Base-by-base conservation (phyloP, 1,284 basidiomycete genomes). In the Coniophora puteana region DNA sequence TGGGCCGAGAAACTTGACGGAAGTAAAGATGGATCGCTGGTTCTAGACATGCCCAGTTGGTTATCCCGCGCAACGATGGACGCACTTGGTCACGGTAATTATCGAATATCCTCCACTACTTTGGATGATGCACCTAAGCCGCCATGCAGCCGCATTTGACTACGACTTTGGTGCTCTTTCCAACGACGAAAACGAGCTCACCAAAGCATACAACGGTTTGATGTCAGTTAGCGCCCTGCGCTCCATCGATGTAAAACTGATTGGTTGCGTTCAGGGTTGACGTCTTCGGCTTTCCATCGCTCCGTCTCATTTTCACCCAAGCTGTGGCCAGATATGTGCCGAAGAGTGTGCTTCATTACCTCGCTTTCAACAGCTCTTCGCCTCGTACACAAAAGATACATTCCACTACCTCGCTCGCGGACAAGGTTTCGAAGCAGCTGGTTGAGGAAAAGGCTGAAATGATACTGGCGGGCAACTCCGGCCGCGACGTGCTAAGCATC, bases 71-170 rank as follows among this genome's bases (percentile, higher is more conserved):
- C 65, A 3, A 63, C 69, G 8, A 46, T 75, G 36, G 74, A 74
- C 54, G 65, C 67, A 5, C 68, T 74, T 27, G 73, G 71, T 4
- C 58, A 67, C 53, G 67, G 72, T 69, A 40, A 2, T 39, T n/a
- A n/a, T n/a, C n/a, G n/a, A n/a, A n/a, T 40, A 14, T 28, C 40
- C 13, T 34, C 22, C 3, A 25, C 10, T 5, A 37, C n/a, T 17
- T 12, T 13, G 21, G 26, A 28, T 17, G 13, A 3, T 38, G 23
- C 26, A 40, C 14, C 17, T 10, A 23, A 12, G 7, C 22, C 10
- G 8, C 14, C 37, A 33, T 30, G 31, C 32, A 72, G 70, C 61
- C 38, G 69, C 65, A 28, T 75, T 74, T 41, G 68, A 68, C 37
- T 61, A 70, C 45, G 55, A 60, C 21, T 71, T 74, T 31, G 57